Evolutionary conservation across 805 yeast genomes (phyloP).

Genomic region (Phaffomyces opuntiae): DNA sequence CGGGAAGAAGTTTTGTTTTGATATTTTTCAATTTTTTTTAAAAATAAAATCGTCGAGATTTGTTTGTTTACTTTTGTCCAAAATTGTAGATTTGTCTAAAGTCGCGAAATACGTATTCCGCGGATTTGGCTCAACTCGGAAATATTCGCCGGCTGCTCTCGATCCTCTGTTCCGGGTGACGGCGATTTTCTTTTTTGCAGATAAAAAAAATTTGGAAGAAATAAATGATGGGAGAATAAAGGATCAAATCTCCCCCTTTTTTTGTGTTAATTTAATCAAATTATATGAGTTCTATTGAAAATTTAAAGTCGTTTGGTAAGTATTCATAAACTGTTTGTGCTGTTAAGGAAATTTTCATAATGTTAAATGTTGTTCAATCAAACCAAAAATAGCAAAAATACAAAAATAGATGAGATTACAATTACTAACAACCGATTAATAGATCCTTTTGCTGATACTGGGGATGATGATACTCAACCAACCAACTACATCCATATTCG

Average conservation of each 20-base stretch:
- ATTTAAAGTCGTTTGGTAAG: constrained; percentile 69
- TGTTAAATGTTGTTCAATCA: no score
- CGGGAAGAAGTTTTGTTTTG: no score
- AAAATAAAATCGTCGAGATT: no score
- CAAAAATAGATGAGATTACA: no score
- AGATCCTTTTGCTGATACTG: constrained; percentile 99
- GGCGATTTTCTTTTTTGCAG: not conserved
- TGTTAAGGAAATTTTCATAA: not conserved
- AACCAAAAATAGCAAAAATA: no score
- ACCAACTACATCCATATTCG: constrained; percentile 95
- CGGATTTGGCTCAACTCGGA: not conserved
- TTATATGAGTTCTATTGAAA: constrained; percentile 85
- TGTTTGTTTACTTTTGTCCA: no score
- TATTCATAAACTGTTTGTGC: not conserved
- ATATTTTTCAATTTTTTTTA: no score
- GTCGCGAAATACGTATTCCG: no score
- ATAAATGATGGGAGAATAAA: not conserved
- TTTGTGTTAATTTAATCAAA: not conserved
- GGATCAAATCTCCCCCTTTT: not conserved
- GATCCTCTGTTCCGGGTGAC: not conserved
- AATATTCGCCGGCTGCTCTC: not conserved
- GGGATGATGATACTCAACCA: constrained; percentile 97
- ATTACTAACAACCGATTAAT: not conserved
- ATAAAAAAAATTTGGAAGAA: not conserved
- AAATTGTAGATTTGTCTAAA: no score